phyloP scores from a whole-genome alignment of 1,284 basidiomycete species.

The Ustanciosporium gigantosporum region DNA sequence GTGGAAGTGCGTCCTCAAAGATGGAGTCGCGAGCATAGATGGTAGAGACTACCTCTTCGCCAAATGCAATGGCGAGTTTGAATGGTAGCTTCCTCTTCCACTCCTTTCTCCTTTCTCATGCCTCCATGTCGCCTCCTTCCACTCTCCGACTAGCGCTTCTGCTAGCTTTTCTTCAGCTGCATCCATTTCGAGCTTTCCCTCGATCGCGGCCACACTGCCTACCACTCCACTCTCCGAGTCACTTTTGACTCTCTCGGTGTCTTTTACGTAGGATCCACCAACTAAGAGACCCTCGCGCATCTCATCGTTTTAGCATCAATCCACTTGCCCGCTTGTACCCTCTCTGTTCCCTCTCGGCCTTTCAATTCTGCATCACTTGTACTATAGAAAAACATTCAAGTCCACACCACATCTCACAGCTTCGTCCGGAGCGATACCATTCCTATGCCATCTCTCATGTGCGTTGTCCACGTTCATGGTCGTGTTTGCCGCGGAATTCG shows the following conservation, averaged over 20 bases:
- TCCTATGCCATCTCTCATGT: too few species aligned
- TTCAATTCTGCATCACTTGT: not conserved
- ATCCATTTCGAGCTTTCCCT: too few species aligned
- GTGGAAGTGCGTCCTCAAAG: slow-evolving; percentile 99
- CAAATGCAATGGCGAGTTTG: slow-evolving; percentile 72
- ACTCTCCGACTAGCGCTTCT: not conserved
- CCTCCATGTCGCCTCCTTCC: not conserved
- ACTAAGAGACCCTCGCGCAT: not conserved
- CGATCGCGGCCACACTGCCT: too few species aligned
- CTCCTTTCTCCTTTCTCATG: not conserved
- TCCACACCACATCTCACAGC: too few species aligned
- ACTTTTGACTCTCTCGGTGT: not conserved
- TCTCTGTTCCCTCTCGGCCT: not conserved
- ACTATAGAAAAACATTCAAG: slow-evolving; percentile 1
- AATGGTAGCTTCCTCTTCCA: slow-evolving; percentile 21
- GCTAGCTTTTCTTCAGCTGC: too few species aligned
- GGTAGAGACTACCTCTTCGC: slow-evolving; percentile 96
- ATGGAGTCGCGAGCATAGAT: slow-evolving; percentile 96
- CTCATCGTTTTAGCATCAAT: not conserved
- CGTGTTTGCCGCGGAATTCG: too few species aligned
- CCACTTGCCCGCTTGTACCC: not conserved
- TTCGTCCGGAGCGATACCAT: too few species aligned
- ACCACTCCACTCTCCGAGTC: not conserved
- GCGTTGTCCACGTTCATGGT: too few species aligned
- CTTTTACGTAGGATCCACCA: not conserved